phyloP scores from a whole-genome alignment of 495 filamentous ascomycete species.

The Penicillium antarcticum region DNA sequence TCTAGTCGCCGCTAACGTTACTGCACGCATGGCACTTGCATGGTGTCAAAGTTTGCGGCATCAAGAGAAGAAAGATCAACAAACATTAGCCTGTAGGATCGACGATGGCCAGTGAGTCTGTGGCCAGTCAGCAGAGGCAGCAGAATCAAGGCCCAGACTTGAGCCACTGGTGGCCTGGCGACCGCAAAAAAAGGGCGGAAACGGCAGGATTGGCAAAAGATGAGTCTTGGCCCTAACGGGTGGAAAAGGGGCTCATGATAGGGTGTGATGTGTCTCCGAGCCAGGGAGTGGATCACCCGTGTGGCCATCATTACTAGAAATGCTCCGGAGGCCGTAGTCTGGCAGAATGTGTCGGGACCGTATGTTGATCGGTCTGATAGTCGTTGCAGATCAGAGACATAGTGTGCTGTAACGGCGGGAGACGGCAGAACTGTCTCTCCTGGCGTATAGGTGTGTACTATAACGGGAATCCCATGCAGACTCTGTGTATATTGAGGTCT shows the following conservation, averaged over 20 bases:
- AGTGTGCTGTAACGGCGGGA: neutral
- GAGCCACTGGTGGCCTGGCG: neutral
- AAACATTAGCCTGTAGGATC: slow-evolving; percentile 6
- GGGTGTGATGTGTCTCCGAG: slow-evolving; percentile 10
- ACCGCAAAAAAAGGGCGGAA: slow-evolving; percentile 7
- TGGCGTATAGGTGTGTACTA: no score
- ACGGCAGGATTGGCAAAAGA: slow-evolving; percentile 17
- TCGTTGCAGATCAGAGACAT: neutral
- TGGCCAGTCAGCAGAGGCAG: slow-evolving; percentile 3
- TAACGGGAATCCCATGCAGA: neutral
- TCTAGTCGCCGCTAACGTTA: neutral
- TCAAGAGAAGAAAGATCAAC: slow-evolving; percentile 47
- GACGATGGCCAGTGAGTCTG: neutral
- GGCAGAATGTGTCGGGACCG: slow-evolving; percentile 6
- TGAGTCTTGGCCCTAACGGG: slow-evolving; percentile 15
- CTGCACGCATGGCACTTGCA: slow-evolving; percentile 15
- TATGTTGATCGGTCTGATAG: slow-evolving; percentile 4
- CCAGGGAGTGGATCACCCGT: slow-evolving; percentile 14
- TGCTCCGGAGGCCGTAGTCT: slow-evolving; percentile 18
- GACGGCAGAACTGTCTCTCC: no score
- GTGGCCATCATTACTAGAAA: slow-evolving; percentile 30
- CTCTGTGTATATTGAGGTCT: neutral
- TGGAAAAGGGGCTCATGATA: slow-evolving; percentile 20
- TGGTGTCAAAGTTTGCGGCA: slow-evolving; percentile 28
- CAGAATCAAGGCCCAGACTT: neutral